Evolutionary conservation across 2,329 filamentous ascomycete species (phyloP).

Genomic region (Ampelomyces quisqualis): DNA sequence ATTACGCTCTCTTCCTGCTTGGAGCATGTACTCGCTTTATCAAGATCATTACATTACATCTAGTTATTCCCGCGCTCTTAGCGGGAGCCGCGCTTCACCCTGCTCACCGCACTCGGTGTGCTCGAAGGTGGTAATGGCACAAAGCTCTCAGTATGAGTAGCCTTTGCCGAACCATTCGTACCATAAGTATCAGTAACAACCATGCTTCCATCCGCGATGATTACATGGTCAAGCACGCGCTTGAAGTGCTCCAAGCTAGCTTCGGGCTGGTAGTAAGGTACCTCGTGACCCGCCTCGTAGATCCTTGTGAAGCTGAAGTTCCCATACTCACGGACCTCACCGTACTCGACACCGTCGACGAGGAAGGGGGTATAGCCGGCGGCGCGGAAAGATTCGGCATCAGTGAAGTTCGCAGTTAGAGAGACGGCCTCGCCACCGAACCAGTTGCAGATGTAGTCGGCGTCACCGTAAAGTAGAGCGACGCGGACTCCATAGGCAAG

Average conservation of each 20-base stretch:
- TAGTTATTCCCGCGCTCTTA: neutral
- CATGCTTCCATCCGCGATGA: slow-evolving; percentile 34
- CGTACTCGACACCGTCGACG: slow-evolving; percentile 61
- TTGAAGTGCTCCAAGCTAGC: slow-evolving; percentile 36
- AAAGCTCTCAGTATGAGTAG: slow-evolving; percentile 35
- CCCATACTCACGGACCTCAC: slow-evolving; percentile 72
- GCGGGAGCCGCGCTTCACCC: slow-evolving; percentile 4
- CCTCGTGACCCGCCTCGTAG: slow-evolving; percentile 56
- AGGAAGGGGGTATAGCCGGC: slow-evolving; percentile 72
- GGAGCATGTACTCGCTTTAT: neutral
- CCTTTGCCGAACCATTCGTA: slow-evolving; percentile 35
- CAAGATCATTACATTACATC: neutral
- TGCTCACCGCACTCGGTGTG: slow-evolving; percentile 16
- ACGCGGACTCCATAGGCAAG: slow-evolving; percentile 59
- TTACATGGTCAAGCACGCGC: slow-evolving; percentile 27
- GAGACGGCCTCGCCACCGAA: slow-evolving; percentile 73
- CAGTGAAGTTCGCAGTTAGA: slow-evolving; percentile 55
- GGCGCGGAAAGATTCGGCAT: slow-evolving; percentile 55
- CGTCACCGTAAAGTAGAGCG: slow-evolving; percentile 58
- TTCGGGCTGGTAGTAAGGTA: slow-evolving; percentile 48
- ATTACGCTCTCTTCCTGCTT: too few relatives aligned
- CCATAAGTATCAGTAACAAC: slow-evolving; percentile 30
- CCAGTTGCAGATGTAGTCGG: slow-evolving; percentile 63
- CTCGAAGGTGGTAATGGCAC: slow-evolving; percentile 31
- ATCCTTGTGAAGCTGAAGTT: slow-evolving; percentile 59